These are phyloP conservation scores for Schizothecium vesticola DNA, from an alignment of 495 filamentous ascomycete species.

Conservation along the genomic window DNA sequence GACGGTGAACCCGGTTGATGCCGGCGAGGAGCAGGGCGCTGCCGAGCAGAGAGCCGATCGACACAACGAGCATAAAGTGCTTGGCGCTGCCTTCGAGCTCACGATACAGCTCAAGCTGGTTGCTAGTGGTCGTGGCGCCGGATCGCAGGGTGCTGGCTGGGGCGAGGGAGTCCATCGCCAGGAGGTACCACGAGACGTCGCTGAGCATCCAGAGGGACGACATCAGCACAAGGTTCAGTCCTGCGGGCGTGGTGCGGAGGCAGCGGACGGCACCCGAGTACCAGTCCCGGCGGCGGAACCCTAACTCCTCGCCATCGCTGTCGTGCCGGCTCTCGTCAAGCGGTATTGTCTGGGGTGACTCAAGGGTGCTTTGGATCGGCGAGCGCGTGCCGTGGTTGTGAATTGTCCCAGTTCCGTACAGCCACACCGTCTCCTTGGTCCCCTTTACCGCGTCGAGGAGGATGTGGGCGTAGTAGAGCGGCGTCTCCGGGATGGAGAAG, in stretches of 20 bases:
- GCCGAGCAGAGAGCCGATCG: conserved; percentile 30
- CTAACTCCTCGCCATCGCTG: conserved; percentile 49
- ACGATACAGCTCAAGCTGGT: conserved; percentile 10
- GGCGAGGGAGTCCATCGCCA: conserved; percentile 46
- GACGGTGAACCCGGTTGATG: conserved; percentile 30
- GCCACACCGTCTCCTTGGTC: background rate
- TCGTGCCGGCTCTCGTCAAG: background rate
- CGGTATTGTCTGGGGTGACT: background rate
- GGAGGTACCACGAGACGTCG: conserved; percentile 54
- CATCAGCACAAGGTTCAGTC: conserved; percentile 46
- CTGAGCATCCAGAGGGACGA: conserved; percentile 60
- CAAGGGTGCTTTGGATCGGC: background rate
- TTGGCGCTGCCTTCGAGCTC: conserved; percentile 15
- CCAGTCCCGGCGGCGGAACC: conserved; percentile 56
- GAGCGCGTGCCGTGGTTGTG: background rate
- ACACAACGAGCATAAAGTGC: conserved; percentile 29
- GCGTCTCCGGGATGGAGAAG: conserved; percentile 64
- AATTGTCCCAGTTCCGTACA: background rate
- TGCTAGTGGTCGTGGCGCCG: background rate
- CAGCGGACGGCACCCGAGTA: conserved; percentile 33
- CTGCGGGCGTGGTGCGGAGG: conserved; percentile 7
- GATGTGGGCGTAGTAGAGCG: conserved; percentile 63
- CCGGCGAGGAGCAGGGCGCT: conserved; percentile 22
- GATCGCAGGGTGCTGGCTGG: conserved; percentile 7
- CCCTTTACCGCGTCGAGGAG: conserved; percentile 17